These are phyloP conservation scores for Remersonia thermophila DNA, from an alignment of 2,329 filamentous ascomycete species.

Conservation along the genomic window DNA sequence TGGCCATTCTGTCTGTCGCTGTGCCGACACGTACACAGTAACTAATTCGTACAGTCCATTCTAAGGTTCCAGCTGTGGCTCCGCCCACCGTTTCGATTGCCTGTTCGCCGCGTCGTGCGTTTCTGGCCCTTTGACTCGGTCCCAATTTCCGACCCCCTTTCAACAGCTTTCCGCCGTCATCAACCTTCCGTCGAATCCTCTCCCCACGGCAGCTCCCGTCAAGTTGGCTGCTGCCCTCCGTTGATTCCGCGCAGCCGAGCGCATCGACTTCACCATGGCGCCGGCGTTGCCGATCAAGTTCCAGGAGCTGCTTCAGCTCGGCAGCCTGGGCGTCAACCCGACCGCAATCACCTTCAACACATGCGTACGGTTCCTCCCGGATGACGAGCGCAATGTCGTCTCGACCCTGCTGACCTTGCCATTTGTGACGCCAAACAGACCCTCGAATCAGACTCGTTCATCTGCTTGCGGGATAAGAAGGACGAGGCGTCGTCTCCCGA, in stretches of 20 bases:
- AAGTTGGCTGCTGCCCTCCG: constrained; percentile 19
- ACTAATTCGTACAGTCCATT: constrained; percentile 4
- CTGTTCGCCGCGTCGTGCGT: not conserved
- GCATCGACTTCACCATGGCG: constrained; percentile 23
- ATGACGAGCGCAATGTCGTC: constrained; percentile 2
- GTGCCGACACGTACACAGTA: not conserved
- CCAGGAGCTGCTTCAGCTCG: constrained; percentile 30
- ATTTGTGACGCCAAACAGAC: constrained; percentile 44
- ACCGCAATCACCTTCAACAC: constrained; percentile 68
- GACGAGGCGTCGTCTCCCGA: constrained; percentile 73
- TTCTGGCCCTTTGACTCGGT: constrained; percentile 7
- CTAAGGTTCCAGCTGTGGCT: constrained; percentile 2
- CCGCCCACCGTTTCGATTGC: constrained; percentile 4
- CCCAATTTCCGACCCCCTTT: constrained; percentile 15
- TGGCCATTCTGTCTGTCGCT: constrained; percentile 8
- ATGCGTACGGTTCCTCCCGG: constrained; percentile 46
- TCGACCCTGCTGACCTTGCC: not conserved
- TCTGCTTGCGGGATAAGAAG: constrained; percentile 93
- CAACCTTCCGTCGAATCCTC: constrained; percentile 1
- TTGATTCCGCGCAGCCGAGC: constrained; percentile 21
- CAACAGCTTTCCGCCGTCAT: constrained; percentile 8
- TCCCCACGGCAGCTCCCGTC: constrained; percentile 17
- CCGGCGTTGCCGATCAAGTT: constrained; percentile 27
- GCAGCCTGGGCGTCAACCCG: constrained; percentile 25
- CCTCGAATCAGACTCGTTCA: constrained; percentile 91